Percentiles rank a stretch among this genome's conserved stretches.
phyloP scores from a whole-genome alignment of 2,329 filamentous ascomycete species.

The Neopestalotiopsis sp. region DNA sequence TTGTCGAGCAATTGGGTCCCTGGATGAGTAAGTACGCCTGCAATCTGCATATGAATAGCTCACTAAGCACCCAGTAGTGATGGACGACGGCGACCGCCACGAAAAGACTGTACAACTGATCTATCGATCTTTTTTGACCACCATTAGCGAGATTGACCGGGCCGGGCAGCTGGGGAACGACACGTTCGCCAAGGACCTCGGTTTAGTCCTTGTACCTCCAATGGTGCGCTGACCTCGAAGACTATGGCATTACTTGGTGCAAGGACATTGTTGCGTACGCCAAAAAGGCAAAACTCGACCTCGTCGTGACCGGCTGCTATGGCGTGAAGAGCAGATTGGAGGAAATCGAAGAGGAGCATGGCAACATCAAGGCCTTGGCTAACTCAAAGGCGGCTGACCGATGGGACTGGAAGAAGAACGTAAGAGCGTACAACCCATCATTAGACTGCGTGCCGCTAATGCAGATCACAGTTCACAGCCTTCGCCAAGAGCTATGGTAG shows the following conservation, averaged over 20 bases:
- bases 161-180: conserved; percentile 26
- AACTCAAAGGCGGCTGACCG: conserved; percentile 26
- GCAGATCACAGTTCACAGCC: conserved; percentile 25
- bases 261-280: conserved; percentile 29
- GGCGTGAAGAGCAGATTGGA: conserved; percentile 17
- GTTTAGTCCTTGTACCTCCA: conserved; percentile 28
- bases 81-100: conserved; percentile 24
- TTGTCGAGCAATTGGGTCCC: conserved; percentile 22
- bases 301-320: conserved; percentile 23
- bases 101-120: conserved; percentile 23
- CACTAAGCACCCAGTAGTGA: conserved; percentile 9
- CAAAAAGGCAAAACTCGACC: conserved; percentile 28
- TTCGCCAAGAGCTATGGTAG: conserved; percentile 25
- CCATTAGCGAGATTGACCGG: conserved; percentile 29
- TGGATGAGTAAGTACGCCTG: conserved; percentile 27
- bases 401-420: conserved; percentile 31
- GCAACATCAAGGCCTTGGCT: conserved; percentile 25
- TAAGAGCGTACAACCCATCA: conserved; percentile 14
- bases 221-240: conserved; percentile 23
- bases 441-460: not conserved
- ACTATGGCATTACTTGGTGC: conserved; percentile 21
- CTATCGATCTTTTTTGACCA: conserved; percentile 25
- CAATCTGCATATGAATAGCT: not conserved
- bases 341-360: conserved; percentile 7
- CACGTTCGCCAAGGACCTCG: conserved; percentile 28